Base-by-base conservation (phyloP, 2,329 filamentous ascomycete species). In the Bipolaris zeicola region DNA sequence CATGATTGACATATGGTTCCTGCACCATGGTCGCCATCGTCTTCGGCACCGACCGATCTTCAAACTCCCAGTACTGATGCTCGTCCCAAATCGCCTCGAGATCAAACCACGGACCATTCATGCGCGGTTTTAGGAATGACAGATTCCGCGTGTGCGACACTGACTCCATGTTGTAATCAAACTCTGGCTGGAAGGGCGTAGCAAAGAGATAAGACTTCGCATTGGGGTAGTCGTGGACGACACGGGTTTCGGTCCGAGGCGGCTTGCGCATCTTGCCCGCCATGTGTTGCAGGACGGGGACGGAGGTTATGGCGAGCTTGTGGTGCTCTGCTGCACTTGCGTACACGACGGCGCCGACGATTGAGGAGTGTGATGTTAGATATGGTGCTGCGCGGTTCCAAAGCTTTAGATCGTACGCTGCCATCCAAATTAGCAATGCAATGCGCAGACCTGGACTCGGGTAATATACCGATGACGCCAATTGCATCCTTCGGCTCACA, bases 1-100 rank as follows among this genome's bases (percentile, higher is more conserved):
- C 78, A 68, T 91, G 87, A 66, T 91, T 91, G 1, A 92, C 89
- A 64, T 91, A 91, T 2, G 89, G 89, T 72, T 91, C 87, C 50
- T 87, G 80, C 1, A 91, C 88, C 89, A 92, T 91, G 0, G 89
- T 91, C n/a, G 80, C 81, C 89, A 92, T 92, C 0, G 89, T 92
- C 60, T 86, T 83, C 61, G 86, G 85, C 0, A 90, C 88, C 1
- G 83, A 85, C 10, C 88, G 82, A 52, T 86, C 84, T 2, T 75
- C 84, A 68, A 92, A 92, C 68, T 91, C 87, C 63, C 83, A 88
- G 38, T 83, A 82, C 0, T 87, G 89, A 70, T 92, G 89, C 72
- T 91, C 88, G 3, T 91, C 88, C 89, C 89, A 92, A 53, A 91
- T 87, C 3, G 81, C 80, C 68, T 92, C 89, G 3, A 92, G 82